Conservation (phyloP, 139 green algal genomes). For the Micromonas pusilla region DNA sequence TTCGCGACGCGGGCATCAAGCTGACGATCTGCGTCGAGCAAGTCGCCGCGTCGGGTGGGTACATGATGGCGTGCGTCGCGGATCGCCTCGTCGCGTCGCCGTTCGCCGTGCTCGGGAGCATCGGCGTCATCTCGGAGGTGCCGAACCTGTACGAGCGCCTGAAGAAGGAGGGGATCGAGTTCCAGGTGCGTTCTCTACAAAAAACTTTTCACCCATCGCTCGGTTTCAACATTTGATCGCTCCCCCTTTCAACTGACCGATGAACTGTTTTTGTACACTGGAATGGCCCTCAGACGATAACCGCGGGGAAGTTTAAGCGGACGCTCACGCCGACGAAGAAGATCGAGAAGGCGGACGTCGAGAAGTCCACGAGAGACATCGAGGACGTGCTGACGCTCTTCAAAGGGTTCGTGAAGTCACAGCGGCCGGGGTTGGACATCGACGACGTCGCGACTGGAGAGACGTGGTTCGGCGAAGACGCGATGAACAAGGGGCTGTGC, state of each 20-base stretch:
- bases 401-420: constrained; percentile 23
- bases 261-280: no score
- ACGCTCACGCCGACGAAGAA: constrained; percentile 36
- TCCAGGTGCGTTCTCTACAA: no score
- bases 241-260: no score
- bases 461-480: constrained; percentile 34
- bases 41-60: constrained; percentile 29
- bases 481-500: constrained; percentile 13
- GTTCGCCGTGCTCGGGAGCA: constrained; percentile 34
- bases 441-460: constrained; percentile 35
- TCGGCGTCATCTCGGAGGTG: constrained; percentile 35
- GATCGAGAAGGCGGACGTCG: constrained; percentile 28
- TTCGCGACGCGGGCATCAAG: constrained; percentile 30
- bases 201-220: no score
- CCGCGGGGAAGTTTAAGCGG: constrained; percentile 34
- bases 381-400: constrained; percentile 30
- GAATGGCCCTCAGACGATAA: constrained; percentile 32
- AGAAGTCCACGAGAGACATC: constrained; percentile 31
- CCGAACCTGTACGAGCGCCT: constrained; percentile 37
- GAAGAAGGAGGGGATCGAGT: constrained; percentile 35
- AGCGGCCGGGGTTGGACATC: constrained; percentile 26
- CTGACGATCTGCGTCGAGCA: constrained; percentile 36
- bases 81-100: constrained; percentile 29
- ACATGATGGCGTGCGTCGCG: constrained; percentile 36
- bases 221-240: no score